A percentile compares a stretch with the other conserved stretches of the same genome.
Evolutionary conservation across 306 rosid genomes (phyloP).

Genomic region (Vigna hirtella): DNA sequence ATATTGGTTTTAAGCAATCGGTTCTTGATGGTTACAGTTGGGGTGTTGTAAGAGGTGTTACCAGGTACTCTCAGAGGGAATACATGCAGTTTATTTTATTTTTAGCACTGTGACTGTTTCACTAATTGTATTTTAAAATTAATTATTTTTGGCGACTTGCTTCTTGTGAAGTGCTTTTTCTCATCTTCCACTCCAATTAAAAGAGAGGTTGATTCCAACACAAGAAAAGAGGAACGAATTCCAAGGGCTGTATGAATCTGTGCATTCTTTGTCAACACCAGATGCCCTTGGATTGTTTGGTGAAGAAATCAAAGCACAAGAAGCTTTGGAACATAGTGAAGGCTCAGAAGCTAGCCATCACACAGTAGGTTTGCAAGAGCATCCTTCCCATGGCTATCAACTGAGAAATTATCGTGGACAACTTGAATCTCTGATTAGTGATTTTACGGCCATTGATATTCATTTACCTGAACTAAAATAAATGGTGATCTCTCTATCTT

Average conservation of each 20-base stretch:
- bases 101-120: neutral
- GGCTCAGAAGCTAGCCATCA: slow-evolving; percentile 39
- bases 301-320: slow-evolving; percentile 53
- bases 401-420: slow-evolving; percentile 54
- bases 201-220: slow-evolving; percentile 62
- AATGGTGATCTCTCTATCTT: slow-evolving; percentile 25
- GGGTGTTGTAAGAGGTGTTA: slow-evolving; percentile 89
- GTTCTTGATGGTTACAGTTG: slow-evolving; percentile 65
- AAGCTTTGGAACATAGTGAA: slow-evolving; percentile 42
- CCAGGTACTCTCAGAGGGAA: slow-evolving; percentile 58
- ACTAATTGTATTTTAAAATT: slow-evolving; percentile 2
- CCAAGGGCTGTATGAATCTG: slow-evolving; percentile 66
- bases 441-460: slow-evolving; percentile 54
- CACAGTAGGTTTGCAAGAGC: slow-evolving; percentile 40
- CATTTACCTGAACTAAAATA: slow-evolving; percentile 48
- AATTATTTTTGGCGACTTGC: slow-evolving; percentile 20
- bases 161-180: slow-evolving; percentile 67
- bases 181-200: slow-evolving; percentile 67
- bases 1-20: slow-evolving; percentile 78
- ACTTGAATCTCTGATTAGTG: slow-evolving; percentile 60
- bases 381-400: slow-evolving; percentile 41
- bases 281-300: slow-evolving; percentile 69
- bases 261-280: slow-evolving; percentile 65
- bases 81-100: slow-evolving; percentile 3
- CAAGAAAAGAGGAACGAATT: slow-evolving; percentile 62